Conservation (phyloP, 2,329 filamentous ascomycete genomes). For the Sordariomycetes sp. region DNA sequence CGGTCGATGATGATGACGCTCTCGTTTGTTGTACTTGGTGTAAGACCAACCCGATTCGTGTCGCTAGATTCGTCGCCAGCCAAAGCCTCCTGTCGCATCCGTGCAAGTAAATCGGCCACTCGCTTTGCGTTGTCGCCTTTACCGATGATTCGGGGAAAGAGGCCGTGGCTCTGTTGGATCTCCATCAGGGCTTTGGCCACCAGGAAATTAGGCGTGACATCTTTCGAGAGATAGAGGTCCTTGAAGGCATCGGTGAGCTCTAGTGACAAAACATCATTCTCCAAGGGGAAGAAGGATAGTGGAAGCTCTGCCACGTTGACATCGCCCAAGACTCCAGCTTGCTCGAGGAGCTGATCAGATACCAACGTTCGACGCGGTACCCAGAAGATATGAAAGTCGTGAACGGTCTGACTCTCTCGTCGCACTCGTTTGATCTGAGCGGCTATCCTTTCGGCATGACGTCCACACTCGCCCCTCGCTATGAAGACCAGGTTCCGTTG, state of each 20-base stretch:
- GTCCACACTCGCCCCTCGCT: constrained; percentile 79
- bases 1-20: constrained; percentile 92
- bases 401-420: constrained; percentile 77
- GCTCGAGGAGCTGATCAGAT: constrained; percentile 84
- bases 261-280: constrained; percentile 82
- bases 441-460: constrained; percentile 76
- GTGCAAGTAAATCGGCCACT: constrained; percentile 75
- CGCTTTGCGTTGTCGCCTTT: constrained; percentile 92
- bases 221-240: constrained; percentile 83
- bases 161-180: constrained; percentile 81
- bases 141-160: constrained; percentile 89
- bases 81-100: constrained; percentile 83
- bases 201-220: constrained; percentile 83
- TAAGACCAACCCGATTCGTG: constrained; percentile 54
- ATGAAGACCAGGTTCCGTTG: constrained; percentile 95
- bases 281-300: constrained; percentile 82
- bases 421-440: constrained; percentile 87
- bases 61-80: constrained; percentile 68
- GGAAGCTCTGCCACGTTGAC: constrained; percentile 82
- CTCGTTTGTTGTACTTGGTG: constrained; percentile 81
- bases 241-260: constrained; percentile 81
- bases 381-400: constrained; percentile 97
- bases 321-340: constrained; percentile 87
- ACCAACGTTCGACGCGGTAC: constrained; percentile 86
- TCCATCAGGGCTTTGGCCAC: constrained; percentile 90